Evolutionary conservation across 768 basidiomycete species (phyloP), one percentile per base, ranked within the genome.

Genomic region (Xanthoconium stramineum): DNA sequence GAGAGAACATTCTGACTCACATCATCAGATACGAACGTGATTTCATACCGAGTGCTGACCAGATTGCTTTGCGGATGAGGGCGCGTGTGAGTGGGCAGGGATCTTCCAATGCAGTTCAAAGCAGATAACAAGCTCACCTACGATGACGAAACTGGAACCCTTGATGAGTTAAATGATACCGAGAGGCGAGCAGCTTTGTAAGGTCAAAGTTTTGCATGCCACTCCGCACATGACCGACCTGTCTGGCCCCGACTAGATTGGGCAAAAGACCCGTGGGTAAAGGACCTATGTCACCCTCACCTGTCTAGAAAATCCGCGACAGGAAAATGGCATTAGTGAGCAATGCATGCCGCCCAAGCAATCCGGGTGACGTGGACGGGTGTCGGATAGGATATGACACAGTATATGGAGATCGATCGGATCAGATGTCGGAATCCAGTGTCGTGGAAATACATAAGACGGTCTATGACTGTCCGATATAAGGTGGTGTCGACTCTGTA

Each of bases 251-350:
- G 37, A 36, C 40, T 29, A 8, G 33, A 43, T 46, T 13, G 38
- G 43, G 50, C 53, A 47, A 53, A 20, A 15, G 32, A 29, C 28
- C 52, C 47, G 49, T 57, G 58, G 51, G 56, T 32, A 37, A 24
- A 52, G 66, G 66, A 69, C 66, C 66, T 46, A 65, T 1, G 62
- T 53, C 67, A 68, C 67, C 65, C n/a, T 46, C 30, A 30, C 52
- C 45, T 24, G 39, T 52, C 52, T 61, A 48, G 55, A 57, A 50
- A 32, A 37, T 24, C 46, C 33, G 49, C 12, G 24, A 49, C 44
- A 29, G 20, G 28, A 20, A 46, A 52, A 40, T 32, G 12, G 51
- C 24, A 48, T 48, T 29, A 5, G 60, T 51, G 33, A 19, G 38
- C 15, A 39, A 40, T 14, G 6, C 30, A 32, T 33, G 28, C 40